Conservation (phyloP, 1,139 yeast genomes). For the Yamadazyma triangularis region DNA sequence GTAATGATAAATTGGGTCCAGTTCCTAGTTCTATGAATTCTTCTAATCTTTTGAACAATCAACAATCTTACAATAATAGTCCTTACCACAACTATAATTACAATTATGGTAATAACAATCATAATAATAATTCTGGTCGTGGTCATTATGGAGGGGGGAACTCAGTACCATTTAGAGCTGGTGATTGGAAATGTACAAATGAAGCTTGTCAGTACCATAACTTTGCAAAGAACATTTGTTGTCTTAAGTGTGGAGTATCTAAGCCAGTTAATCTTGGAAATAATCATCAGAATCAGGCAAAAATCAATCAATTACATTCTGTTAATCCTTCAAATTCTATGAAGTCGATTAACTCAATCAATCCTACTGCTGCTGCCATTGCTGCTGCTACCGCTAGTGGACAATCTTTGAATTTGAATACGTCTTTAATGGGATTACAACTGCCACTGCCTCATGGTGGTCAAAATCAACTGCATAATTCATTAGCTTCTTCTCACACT, state of each 20-base stretch:
- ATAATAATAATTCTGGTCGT: conserved; percentile 15
- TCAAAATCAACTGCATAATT: conserved; percentile 4
- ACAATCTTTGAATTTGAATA: conserved; percentile 37
- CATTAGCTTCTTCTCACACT: conserved; percentile 5
- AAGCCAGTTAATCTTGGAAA: conserved; percentile 44
- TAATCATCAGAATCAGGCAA: conserved; percentile 4
- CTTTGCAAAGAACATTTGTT: conserved; percentile 85
- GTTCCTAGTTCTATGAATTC: not conserved
- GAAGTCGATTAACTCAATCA: conserved; percentile 35
- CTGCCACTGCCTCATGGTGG: conserved; percentile 25
- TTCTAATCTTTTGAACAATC: conserved; percentile 1
- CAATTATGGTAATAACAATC: conserved; percentile 8
- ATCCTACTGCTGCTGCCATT: conserved; percentile 46
- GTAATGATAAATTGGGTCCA: conserved; percentile 7
- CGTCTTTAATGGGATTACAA: conserved; percentile 22
- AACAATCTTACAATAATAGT: conserved; percentile 2
- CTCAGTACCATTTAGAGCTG: conserved; percentile 85
- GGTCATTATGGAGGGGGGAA: conserved; percentile 8
- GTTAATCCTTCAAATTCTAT: too few species aligned
- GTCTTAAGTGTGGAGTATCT: conserved; percentile 84
- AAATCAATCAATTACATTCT: conserved; percentile 21
- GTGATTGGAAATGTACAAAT: conserved; percentile 89
- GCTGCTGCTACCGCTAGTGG: conserved; percentile 55
- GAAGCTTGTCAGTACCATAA: conserved; percentile 85
- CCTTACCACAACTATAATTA: conserved; percentile 4